Evolutionary conservation across 2,329 filamentous ascomycete genomes (phyloP), one percentile per base, ranked within the genome.

Genomic region (Fusarium acutatum): DNA sequence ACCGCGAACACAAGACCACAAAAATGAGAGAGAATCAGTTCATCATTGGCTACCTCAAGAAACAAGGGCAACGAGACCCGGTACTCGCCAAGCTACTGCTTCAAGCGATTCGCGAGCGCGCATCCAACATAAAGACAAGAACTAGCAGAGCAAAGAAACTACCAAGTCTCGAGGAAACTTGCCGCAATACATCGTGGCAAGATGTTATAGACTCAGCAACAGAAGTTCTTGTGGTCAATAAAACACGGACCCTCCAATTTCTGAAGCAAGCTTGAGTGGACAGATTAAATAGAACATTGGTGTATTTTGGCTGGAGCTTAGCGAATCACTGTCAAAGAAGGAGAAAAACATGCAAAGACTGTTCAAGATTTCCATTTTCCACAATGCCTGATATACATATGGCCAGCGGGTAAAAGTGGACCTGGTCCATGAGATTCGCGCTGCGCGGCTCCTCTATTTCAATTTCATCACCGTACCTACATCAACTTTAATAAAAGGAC

Each of bases 1-100:
- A 84, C 68, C 76, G 76, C 34, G 82, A 83, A 35, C 80, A 82
- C 74, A 83, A 83, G 60, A 78, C 72, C 11, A 83, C 81, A 5
- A 52, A 44, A 32, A 69, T 79, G 44, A 38, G 68, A n/a, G 82
- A 83, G 37, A 74, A 73, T 22, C 61, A 67, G 15, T 84, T 83
- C 56, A 74, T 75, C 32, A 67, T 69, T 22, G 77, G 73, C 28
- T 84, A 84, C 59, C 78, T 84, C 56, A 78, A 72, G 60, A 80
- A 83, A 60, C 82, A 84, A 61, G 79, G 78, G 4, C 80, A 80
- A 59, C 77, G 82, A 28, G 82, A 83, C 47, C 72, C 79, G 13
- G 54, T 57, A 41, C 75, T 84, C 71, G 82, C 81, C 18, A 75
- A 80, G 18, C 70, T 80, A 54, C 75, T 84, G 18, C 82, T 83